Evolutionary conservation across 2,329 filamentous ascomycete genomes (phyloP).

Genomic region (Nigrospora sphaerica): DNA sequence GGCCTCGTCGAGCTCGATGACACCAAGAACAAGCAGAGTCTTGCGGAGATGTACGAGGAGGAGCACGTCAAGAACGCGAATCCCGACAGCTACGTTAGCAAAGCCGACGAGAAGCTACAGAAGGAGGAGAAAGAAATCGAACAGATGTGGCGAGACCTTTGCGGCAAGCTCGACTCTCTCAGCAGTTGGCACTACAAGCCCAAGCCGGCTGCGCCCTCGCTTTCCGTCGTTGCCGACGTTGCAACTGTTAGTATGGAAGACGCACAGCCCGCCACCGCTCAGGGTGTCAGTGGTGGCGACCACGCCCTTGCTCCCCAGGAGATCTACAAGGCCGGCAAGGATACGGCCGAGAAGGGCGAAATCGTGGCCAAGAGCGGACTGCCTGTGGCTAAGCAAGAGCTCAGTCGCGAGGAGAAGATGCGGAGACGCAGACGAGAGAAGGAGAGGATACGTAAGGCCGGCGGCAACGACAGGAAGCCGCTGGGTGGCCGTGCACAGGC

Average conservation of each 20-base stretch:
- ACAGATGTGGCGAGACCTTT: constrained; percentile 74
- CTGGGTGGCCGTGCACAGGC: constrained; percentile 53
- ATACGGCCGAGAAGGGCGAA: constrained; percentile 58
- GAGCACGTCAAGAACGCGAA: constrained; percentile 76
- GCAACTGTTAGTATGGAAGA: constrained; percentile 95
- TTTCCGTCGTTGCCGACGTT: constrained; percentile 84
- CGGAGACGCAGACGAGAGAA: constrained; percentile 73
- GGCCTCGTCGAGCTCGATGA: constrained; percentile 79
- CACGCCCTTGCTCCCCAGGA: constrained; percentile 90
- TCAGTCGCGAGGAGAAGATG: constrained; percentile 79
- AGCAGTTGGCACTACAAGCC: constrained; percentile 95
- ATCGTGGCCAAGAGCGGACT: constrained; percentile 70
- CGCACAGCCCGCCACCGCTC: constrained; percentile 76
- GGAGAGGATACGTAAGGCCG: constrained; percentile 71
- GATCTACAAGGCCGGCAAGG: constrained; percentile 75
- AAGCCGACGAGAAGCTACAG: constrained; percentile 72
- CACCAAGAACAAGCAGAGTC: constrained; percentile 75
- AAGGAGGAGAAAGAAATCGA: constrained; percentile 80
- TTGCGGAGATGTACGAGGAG: constrained; percentile 91
- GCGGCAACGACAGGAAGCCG: constrained; percentile 39
- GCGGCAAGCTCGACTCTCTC: constrained; percentile 75
- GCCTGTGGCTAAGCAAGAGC: constrained; percentile 74
- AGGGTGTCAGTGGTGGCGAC: constrained; percentile 59
- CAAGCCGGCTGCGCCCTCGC: constrained; percentile 69
- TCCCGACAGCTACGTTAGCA: constrained; percentile 71